Evolutionary conservation across 345 rosid genomes (phyloP), one percentile per base, ranked within the genome.

Genomic region (Hibiscus syriacus): DNA sequence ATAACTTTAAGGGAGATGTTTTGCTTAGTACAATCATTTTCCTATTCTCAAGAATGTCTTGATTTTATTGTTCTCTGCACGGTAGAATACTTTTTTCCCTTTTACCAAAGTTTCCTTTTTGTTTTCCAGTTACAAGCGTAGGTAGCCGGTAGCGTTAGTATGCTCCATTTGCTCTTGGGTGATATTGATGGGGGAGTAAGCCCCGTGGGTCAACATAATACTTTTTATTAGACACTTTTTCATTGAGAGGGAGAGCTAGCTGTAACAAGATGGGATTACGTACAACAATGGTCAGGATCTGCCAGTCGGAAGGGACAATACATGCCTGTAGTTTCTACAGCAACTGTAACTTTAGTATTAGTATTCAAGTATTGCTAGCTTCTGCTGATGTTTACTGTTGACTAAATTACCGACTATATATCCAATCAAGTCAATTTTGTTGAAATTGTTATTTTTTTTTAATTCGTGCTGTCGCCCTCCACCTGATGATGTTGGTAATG

Each of bases 101-200:
- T 60, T 68, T 32, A 55, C 16, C 48, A 30, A 23, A 38, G 10
- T 29, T 68, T 39, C 12, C 54, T 60, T 50, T 50, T 19, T 0
- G 25, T 50, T 50, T 58, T 78, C 29, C 76, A 81, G 85, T 63
- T 81, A 81, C 66, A 81, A 78, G 75, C 78, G 82, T 43, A 81
- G 55, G 73, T 81, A 81, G 78, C 52, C 78, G 55, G 73, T 81
- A 81, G 78, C 52, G 5, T 43, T 20, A 52, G 12, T 39, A 22
- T 32, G 5, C 0, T 20, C 0, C 22, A 39, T 13, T n/a, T n/a
- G n/a, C n/a, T n/a, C n/a, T n/a, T 5, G 19, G 49, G 23, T 13
- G 41, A 39, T 61, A 52, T 14, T 13, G 19, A 19, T 23, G 52
- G 30, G 50, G 22, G 32, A 12, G 0, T 30, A n/a, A n/a, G n/a